Percentiles rank a stretch among this genome's conserved stretches.
These are phyloP conservation scores for Zea luxurians DNA, from an alignment of 176 grass and related monocot species.

Conservation along the genomic window DNA sequence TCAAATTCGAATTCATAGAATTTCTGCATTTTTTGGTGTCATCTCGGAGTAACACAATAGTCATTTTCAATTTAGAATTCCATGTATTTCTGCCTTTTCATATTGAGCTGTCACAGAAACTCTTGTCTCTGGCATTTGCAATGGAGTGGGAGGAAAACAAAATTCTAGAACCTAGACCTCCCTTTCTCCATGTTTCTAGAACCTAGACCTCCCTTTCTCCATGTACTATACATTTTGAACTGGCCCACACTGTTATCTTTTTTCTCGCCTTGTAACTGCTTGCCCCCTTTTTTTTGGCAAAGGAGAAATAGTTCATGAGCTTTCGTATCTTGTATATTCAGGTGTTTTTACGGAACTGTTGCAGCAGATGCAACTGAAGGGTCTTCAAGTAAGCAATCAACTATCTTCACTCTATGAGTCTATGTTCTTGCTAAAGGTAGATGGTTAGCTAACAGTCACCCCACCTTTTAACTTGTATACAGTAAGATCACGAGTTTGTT, in stretches of 20 bases:
- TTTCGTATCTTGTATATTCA: slow-evolving; percentile 33
- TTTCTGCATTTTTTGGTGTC: background rate
- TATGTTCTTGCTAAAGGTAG: background rate
- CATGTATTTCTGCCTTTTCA: background rate
- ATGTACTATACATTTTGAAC: slow-evolving; percentile 17
- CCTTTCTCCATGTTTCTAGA: background rate
- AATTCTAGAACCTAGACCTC: background rate
- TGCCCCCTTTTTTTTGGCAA: background rate
- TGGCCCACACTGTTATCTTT: slow-evolving; percentile 20
- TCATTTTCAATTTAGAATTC: background rate
- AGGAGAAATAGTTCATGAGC: slow-evolving; percentile 16
- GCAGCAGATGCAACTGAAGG: slow-evolving; percentile 71
- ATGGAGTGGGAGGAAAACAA: slow-evolving; percentile 13
- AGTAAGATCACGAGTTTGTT: background rate
- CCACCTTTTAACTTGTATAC: background rate
- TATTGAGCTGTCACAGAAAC: background rate
- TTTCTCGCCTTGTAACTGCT: background rate
- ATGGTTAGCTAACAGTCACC: background rate
- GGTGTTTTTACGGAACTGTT: slow-evolving; percentile 73
- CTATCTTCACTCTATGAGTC: background rate
- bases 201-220: background rate
- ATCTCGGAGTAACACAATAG: background rate
- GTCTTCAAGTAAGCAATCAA: slow-evolving; percentile 68
- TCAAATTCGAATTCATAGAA: background rate
- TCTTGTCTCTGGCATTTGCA: slow-evolving; percentile 12